These are phyloP conservation scores for Pyrenula massariospora DNA, from an alignment of 495 filamentous ascomycete genomes.

Conservation along the genomic window DNA sequence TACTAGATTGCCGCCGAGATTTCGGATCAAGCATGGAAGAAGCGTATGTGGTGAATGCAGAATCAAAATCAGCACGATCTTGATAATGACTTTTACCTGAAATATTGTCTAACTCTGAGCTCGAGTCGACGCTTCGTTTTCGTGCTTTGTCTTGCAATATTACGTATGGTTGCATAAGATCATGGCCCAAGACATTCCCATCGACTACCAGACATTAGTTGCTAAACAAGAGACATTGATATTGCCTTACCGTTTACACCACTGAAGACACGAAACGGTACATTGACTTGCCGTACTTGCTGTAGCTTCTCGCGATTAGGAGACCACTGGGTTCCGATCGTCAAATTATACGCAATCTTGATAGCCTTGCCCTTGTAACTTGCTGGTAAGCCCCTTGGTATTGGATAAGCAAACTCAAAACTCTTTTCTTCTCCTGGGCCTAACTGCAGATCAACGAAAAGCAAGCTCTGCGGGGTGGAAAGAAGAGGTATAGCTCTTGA, in stretches of 20 bases:
- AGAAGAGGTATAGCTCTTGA: conserved; percentile 78
- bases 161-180: conserved; percentile 88
- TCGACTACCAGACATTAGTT: conserved; percentile 31
- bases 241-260: conserved; percentile 58
- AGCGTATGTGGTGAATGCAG: conserved; percentile 66
- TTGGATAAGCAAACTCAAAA: conserved; percentile 72
- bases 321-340: conserved; percentile 84
- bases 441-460: conserved; percentile 87
- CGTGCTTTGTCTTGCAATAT: conserved; percentile 74
- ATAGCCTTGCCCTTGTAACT: conserved; percentile 87
- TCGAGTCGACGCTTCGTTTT: conserved; percentile 22
- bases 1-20: conserved; percentile 24
- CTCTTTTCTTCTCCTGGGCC: conserved; percentile 81
- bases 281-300: conserved; percentile 74
- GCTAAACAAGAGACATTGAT: too few relatives aligned
- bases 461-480: conserved; percentile 90
- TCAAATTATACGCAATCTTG: conserved; percentile 81
- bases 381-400: conserved; percentile 80
- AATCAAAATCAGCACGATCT: conserved; percentile 18
- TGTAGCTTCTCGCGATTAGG: conserved; percentile 66
- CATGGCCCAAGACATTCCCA: conserved; percentile 64
- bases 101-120: conserved; percentile 24
- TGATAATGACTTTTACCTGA: conserved; percentile 23
- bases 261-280: conserved; percentile 90
- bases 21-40: conserved; percentile 60